Percentiles rank a stretch among this genome's conserved stretches.
Evolutionary conservation across 2,329 filamentous ascomycete species (phyloP).

Genomic region (Fusarium sp.): DNA sequence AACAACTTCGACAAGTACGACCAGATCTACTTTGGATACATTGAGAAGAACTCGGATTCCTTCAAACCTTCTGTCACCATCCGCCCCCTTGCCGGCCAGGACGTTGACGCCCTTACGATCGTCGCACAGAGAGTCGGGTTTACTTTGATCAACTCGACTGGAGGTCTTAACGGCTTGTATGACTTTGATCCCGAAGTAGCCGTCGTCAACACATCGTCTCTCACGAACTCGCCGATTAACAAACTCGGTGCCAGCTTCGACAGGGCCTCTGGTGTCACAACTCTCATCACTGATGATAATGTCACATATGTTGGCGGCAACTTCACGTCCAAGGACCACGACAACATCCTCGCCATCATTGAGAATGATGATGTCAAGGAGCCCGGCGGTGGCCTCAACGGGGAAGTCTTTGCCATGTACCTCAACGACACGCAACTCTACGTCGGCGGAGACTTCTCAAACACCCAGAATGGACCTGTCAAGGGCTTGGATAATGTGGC

Average conservation of each 20-base stretch:
- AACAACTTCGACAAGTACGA: conserved; percentile 99
- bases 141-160: conserved; percentile 76
- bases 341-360: conserved; percentile 82
- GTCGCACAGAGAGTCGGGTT: conserved; percentile 94
- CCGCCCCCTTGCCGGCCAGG: conserved; percentile 73
- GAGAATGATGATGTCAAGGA: conserved; percentile 70
- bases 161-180: conserved; percentile 88
- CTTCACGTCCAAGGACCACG: conserved; percentile 75
- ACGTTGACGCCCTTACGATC: conserved; percentile 71
- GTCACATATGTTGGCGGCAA: conserved; percentile 84
- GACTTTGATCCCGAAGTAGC: conserved; percentile 77
- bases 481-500: conserved; percentile 80
- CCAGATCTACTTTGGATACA: conserved; percentile 84
- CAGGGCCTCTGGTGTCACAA: conserved; percentile 73
- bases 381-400: conserved; percentile 80
- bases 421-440: conserved; percentile 75
- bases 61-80: conserved; percentile 88
- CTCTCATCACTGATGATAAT: conserved; percentile 72
- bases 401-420: conserved; percentile 78
- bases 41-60: conserved; percentile 77
- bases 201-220: conserved; percentile 68
- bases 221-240: conserved; percentile 80
- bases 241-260: conserved; percentile 77
- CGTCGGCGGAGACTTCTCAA: conserved; percentile 86
- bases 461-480: conserved; percentile 70